Percentiles rank a stretch among this genome's conserved stretches.
Evolutionary conservation across 306 rosid species (phyloP).

Genomic region (Fagus crenata): DNA sequence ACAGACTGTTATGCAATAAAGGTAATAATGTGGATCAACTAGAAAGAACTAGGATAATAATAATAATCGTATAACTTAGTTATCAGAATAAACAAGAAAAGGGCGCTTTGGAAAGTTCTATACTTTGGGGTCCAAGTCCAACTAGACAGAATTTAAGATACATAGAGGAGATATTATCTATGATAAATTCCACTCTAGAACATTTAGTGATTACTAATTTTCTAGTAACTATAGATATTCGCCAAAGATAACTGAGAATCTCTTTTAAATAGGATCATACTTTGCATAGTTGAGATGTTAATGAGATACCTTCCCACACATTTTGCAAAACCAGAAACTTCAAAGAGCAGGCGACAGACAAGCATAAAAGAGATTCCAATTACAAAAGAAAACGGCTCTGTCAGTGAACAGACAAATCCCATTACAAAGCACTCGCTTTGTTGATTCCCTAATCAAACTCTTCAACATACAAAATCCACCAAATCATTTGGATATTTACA

Average conservation of each 20-base stretch:
- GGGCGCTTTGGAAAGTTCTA: neutral
- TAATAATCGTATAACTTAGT: neutral
- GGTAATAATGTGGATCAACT: neutral
- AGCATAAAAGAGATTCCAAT: constrained; percentile 30
- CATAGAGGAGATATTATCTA: neutral
- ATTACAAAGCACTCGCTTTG: constrained; percentile 10
- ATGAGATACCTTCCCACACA: too few relatives aligned
- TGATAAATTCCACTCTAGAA: neutral
- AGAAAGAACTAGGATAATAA: neutral
- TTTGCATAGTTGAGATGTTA: too few relatives aligned
- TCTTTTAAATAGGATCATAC: too few relatives aligned
- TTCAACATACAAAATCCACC: neutral
- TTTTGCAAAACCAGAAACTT: too few relatives aligned
- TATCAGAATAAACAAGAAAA: neutral
- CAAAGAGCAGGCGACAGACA: constrained; percentile 5
- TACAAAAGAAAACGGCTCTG: constrained; percentile 6
- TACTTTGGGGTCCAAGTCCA: neutral
- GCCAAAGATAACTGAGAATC: neutral
- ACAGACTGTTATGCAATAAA: neutral
- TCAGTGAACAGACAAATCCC: constrained; percentile 21
- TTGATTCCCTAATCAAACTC: constrained; percentile 32
- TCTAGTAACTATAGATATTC: neutral
- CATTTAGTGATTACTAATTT: neutral
- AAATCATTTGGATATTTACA: constrained; percentile 11
- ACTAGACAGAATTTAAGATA: neutral